Percentiles rank a stretch among this genome's conserved stretches.
These are phyloP conservation scores for Priceomyces carsonii DNA, from an alignment of 805 yeast genomes.

Conservation along the genomic window DNA sequence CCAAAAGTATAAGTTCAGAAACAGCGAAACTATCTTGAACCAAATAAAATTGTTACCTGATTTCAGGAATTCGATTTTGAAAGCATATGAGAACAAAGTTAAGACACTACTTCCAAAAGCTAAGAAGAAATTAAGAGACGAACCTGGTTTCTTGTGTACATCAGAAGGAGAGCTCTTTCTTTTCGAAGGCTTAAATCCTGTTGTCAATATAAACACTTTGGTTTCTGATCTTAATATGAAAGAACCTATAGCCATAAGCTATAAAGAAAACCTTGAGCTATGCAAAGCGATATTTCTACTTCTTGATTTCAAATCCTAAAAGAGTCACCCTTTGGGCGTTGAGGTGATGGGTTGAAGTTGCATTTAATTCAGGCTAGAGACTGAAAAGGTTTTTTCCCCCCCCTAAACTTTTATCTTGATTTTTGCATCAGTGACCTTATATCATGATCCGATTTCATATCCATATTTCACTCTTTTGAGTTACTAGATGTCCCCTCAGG, in stretches of 20 bases:
- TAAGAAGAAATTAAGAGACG: neutral
- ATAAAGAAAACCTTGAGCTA: conserved; percentile 14
- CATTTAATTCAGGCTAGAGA: too few relatives aligned
- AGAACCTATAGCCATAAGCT: conserved; percentile 13
- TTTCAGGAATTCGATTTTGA: conserved; percentile 10
- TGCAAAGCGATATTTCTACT: conserved; percentile 14
- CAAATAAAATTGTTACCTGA: conserved; percentile 10
- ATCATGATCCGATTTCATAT: too few relatives aligned
- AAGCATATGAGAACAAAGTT: conserved; percentile 15
- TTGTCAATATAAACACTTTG: conserved; percentile 14
- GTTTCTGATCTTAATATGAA: conserved; percentile 11
- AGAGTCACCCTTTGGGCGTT: too few relatives aligned
- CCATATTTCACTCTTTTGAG: too few relatives aligned
- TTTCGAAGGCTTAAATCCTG: conserved; percentile 10
- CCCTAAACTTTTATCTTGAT: too few relatives aligned
- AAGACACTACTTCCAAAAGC: conserved; percentile 7
- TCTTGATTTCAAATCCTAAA: conserved; percentile 9
- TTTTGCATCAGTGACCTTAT: too few relatives aligned
- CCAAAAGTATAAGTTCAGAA: conserved; percentile 22
- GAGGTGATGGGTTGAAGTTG: too few relatives aligned
- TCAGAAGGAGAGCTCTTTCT: conserved; percentile 12
- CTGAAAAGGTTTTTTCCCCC: too few relatives aligned
- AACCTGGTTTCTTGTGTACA: conserved; percentile 9
- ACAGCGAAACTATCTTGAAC: conserved; percentile 10
- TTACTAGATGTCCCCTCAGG: too few relatives aligned